Evolutionary conservation across 768 basidiomycete species (phyloP), one percentile per base, ranked within the genome.

Genomic region (Amanita rimosa): DNA sequence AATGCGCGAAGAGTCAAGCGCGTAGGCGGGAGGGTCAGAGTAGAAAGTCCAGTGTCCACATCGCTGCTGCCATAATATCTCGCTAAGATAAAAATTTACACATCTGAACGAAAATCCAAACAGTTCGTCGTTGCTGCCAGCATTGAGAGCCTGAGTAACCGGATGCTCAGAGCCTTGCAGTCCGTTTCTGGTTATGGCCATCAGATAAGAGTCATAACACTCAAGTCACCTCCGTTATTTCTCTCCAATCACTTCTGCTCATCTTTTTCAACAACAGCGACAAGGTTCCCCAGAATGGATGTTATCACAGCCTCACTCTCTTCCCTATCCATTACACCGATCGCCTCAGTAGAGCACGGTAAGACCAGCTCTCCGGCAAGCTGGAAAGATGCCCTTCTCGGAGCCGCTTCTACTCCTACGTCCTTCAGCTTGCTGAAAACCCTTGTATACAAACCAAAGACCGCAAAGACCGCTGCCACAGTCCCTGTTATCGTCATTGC

Each of bases 401-500:
- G 75, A 6, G 63, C 66, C 44, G 55, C 73, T 34, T 66, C 73
- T 10, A 67, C 73, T 19, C 81, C 83, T 1, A 67, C 66, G 41
- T 69, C 71, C 13, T 87, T 83, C 59, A 78, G 86, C 62, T 73
- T 89, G 57, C 75, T 86, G 62, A 93, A 92, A 64, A 87, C 85
- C 42, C 82, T 94, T 56, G 83, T 95, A 49, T 95, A 90, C 82
- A 97, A 97, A 62, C 93, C 93, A 27, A 94, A 94, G 67, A 91
- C 92, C 2, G 85, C 92, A n/a, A 96, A 96, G 64, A 76, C 79
- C 0, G 88, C 86, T 6, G 78, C 75, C 26, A 81, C 90, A 1
- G 75, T 90, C 46, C 93, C 92, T 6, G 81, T 97, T 50, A 74
- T 97, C 54, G 83, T 94, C 51, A 76, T 97, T 62, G 88, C 89